These are phyloP conservation scores for Cryphonectria japonica DNA, from an alignment of 2,329 filamentous ascomycete genomes.

Conservation along the genomic window DNA sequence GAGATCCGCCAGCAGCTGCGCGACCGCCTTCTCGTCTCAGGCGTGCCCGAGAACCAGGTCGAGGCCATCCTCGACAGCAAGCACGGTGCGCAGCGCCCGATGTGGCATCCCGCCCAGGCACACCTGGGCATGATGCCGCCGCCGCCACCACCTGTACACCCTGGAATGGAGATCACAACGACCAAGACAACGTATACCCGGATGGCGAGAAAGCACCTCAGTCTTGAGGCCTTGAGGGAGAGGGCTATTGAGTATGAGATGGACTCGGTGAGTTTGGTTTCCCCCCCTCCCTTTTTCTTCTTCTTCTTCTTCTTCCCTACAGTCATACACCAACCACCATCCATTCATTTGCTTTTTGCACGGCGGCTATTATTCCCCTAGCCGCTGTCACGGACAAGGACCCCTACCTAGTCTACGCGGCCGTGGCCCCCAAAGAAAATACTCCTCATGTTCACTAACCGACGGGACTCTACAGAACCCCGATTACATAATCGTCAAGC, in stretches of 20 bases:
- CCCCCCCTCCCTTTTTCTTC: background rate
- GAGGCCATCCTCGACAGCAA: constrained; percentile 62
- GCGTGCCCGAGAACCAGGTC: constrained; percentile 63
- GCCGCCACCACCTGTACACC: constrained; percentile 6
- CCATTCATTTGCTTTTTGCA: background rate
- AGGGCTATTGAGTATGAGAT: constrained; percentile 62
- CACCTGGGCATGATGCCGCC: background rate
- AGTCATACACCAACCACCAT: background rate
- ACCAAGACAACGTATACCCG: constrained; percentile 59
- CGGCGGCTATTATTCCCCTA: background rate
- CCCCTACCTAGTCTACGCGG: background rate
- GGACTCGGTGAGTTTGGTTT: constrained; percentile 54
- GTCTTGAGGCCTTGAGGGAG: constrained; percentile 61
- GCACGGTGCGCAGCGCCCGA: constrained; percentile 42
- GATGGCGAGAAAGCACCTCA: constrained; percentile 65
- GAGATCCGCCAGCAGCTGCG: constrained; percentile 60
- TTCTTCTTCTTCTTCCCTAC: too few species aligned
- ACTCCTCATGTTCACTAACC: background rate
- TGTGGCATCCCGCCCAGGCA: background rate
- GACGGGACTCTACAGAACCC: constrained; percentile 53
- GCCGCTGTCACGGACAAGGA: background rate
- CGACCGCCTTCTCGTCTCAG: constrained; percentile 61
- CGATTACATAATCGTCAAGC: constrained; percentile 73
- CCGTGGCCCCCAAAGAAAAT: too few species aligned
- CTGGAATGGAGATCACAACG: constrained; percentile 10